phyloP scores from a whole-genome alignment of 1,284 basidiomycete genomes.

The Peniophora sp. region DNA sequence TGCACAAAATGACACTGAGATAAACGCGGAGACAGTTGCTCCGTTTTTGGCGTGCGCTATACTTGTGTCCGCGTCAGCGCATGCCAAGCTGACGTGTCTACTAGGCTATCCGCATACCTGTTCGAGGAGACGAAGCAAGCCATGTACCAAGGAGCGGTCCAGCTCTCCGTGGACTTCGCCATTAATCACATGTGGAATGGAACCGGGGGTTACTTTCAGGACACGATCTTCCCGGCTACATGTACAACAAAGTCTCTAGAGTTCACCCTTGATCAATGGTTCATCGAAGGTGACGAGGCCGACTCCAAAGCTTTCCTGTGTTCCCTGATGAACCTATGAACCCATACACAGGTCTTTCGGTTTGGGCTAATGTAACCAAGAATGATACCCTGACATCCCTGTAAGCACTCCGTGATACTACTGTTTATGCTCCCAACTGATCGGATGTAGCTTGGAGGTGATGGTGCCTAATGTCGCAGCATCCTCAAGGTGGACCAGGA shows the following conservation, averaged over 20 bases:
- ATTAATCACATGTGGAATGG: background rate
- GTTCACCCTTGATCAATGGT: background rate
- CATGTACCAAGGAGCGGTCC: background rate
- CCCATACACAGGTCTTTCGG: background rate
- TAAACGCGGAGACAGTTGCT: background rate
- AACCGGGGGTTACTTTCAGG: background rate
- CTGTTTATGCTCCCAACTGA: background rate
- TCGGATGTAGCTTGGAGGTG: background rate
- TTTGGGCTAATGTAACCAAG: background rate
- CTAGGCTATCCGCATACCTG: background rate
- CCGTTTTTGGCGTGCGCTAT: background rate
- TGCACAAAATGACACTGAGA: background rate
- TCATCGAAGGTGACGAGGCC: no score
- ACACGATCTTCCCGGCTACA: background rate
- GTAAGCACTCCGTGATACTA: background rate
- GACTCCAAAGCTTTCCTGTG: no score
- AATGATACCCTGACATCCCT: background rate
- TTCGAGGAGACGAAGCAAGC: background rate
- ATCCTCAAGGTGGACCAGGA: background rate
- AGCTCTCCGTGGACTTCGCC: background rate
- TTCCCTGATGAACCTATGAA: no score
- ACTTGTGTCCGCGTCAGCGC: background rate
- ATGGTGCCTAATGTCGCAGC: background rate
- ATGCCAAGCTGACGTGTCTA: background rate
- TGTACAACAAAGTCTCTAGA: background rate